Percentiles rank a stretch among this genome's conserved stretches.
Evolutionary conservation across 2,329 filamentous ascomycete genomes (phyloP).

Genomic region (Elsinoe arachidis): DNA sequence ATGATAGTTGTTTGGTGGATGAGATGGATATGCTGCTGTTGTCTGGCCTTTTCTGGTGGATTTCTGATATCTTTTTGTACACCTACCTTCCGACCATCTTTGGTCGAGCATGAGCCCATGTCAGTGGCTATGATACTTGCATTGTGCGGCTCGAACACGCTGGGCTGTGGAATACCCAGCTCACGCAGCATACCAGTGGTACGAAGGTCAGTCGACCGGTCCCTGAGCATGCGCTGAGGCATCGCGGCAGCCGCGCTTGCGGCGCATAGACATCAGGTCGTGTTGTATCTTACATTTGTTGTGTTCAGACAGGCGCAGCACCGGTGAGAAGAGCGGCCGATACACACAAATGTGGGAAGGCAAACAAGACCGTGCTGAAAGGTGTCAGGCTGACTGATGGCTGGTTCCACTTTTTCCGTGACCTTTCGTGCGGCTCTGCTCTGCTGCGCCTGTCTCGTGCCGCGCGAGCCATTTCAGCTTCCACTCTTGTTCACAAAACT

Average conservation of each 20-base stretch:
- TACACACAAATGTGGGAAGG: too few relatives aligned
- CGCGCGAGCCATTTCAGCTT: constrained; percentile 2
- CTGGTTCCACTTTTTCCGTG: neutral
- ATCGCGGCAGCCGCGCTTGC: neutral
- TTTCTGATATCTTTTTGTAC: neutral
- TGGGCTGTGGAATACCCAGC: neutral
- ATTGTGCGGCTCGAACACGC: neutral
- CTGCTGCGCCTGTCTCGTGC: neutral
- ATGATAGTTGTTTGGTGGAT: neutral
- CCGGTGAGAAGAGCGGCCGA: neutral
- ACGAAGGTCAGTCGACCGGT: too few relatives aligned
- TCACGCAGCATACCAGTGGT: neutral
- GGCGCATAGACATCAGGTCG: neutral
- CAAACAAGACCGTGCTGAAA: neutral
- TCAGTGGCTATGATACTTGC: neutral
- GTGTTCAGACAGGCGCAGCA: neutral
- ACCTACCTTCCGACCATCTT: neutral
- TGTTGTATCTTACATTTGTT: too few relatives aligned
- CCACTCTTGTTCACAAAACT: neutral
- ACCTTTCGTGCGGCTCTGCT: neutral
- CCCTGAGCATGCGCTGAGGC: neutral
- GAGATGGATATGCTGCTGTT: neutral
- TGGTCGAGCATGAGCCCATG: neutral
- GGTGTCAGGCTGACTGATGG: neutral
- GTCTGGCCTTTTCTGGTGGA: neutral